Conservation (phyloP, 2,329 filamentous ascomycete species). For the Colletotrichum lindemuthianum region DNA sequence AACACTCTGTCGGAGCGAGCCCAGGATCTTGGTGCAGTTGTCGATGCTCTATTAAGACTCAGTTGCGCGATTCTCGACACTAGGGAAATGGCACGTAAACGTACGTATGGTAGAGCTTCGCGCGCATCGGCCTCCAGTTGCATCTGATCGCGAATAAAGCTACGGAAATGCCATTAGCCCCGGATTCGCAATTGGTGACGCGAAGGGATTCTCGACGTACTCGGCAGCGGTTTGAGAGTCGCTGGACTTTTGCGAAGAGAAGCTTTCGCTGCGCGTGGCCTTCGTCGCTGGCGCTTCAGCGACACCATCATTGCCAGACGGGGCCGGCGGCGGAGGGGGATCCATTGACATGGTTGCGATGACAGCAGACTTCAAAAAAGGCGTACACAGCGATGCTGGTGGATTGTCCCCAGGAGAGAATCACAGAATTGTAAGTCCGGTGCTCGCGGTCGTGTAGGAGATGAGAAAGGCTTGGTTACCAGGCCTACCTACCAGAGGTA, state of each 20-base stretch:
- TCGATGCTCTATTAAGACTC: slow-evolving; percentile 78
- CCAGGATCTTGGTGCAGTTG: slow-evolving; percentile 89
- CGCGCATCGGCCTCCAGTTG: slow-evolving; percentile 93
- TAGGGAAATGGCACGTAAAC: slow-evolving; percentile 42
- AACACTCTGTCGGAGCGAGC: slow-evolving; percentile 85
- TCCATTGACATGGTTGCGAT: slow-evolving; percentile 49
- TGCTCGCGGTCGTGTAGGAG: no score
- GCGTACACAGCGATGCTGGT: no score
- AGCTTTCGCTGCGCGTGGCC: slow-evolving; percentile 63
- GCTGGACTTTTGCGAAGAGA: slow-evolving; percentile 67
- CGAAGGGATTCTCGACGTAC: slow-evolving; percentile 49
- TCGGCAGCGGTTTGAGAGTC: slow-evolving; percentile 79
- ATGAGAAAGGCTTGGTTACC: no score
- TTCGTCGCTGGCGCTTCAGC: slow-evolving; percentile 36
- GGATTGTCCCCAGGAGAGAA: no score
- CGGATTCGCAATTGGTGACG: not conserved
- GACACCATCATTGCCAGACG: slow-evolving; percentile 38
- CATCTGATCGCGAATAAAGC: slow-evolving; percentile 89
- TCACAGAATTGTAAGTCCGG: no score
- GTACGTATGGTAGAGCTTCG: slow-evolving; percentile 91
- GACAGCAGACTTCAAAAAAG: not conserved
- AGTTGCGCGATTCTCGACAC: not conserved
- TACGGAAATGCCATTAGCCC: slow-evolving; percentile 45
- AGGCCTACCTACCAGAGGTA: no score
- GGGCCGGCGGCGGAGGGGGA: slow-evolving; percentile 44